Conservation (phyloP, 1,139 yeast species). For the Pichia sp. region DNA sequence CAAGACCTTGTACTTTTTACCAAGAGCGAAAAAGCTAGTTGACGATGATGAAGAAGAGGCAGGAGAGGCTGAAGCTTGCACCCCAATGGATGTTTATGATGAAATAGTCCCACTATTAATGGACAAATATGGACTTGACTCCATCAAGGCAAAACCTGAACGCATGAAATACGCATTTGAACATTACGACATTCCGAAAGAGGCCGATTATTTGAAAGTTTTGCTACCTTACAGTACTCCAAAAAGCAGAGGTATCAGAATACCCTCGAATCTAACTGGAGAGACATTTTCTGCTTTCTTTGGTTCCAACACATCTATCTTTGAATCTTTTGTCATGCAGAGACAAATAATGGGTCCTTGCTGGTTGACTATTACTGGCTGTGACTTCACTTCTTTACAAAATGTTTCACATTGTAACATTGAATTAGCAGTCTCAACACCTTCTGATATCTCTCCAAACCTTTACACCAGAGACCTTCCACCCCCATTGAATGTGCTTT, state of each 20-base stretch:
- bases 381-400: constrained; percentile 55
- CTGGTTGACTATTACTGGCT: constrained; percentile 74
- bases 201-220: constrained; percentile 76
- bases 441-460: constrained; percentile 46
- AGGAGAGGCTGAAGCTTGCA: constrained; percentile 29
- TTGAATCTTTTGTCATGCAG: constrained; percentile 83
- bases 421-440: constrained; percentile 58
- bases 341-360: constrained; percentile 95
- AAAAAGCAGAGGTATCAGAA: constrained; percentile 41
- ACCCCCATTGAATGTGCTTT: constrained; percentile 68
- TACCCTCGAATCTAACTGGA: constrained; percentile 69
- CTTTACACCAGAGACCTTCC: constrained; percentile 41
- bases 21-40: constrained; percentile 44
- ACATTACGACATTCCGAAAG: constrained; percentile 70
- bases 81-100: constrained; percentile 66
- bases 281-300: constrained; percentile 75
- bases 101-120: constrained; percentile 68
- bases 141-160: constrained; percentile 68
- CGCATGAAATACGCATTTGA: constrained; percentile 86
- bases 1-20: constrained; percentile 75
- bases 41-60: constrained; percentile 39
- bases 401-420: constrained; percentile 80
- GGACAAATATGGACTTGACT: constrained; percentile 57
- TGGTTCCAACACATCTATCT: constrained; percentile 70
- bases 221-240: constrained; percentile 68